phyloP scores from a whole-genome alignment of 345 rosid genomes.

The Eucalyptus tenuipes region DNA sequence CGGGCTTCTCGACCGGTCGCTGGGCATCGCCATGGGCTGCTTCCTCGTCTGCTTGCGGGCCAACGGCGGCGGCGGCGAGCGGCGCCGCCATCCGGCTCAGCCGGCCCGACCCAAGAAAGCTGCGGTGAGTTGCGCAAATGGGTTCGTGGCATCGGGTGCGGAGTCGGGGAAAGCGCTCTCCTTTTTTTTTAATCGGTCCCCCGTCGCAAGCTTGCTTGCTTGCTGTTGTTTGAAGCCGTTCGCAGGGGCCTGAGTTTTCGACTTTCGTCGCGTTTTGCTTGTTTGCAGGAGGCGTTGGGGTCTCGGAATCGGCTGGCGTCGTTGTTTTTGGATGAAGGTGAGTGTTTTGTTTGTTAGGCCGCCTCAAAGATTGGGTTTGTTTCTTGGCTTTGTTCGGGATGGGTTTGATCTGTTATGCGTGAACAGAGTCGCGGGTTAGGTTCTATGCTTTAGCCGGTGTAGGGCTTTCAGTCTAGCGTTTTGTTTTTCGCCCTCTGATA shows the following conservation, averaged over 20 bases:
- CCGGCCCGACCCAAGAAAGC: background rate
- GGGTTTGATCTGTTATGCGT: background rate
- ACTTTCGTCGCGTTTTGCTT: too few species aligned
- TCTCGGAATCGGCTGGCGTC: constrained; percentile 54
- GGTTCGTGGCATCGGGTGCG: background rate
- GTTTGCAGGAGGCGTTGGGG: constrained; percentile 26
- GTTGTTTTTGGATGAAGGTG: constrained; percentile 62
- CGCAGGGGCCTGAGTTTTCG: background rate
- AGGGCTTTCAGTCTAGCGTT: background rate
- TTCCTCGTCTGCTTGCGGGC: constrained; percentile 65
- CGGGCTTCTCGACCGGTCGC: background rate
- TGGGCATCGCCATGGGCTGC: constrained; percentile 61
- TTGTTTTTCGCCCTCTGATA: background rate
- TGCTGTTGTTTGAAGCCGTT: background rate
- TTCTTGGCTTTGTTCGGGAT: background rate
- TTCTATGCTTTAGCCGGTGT: background rate
- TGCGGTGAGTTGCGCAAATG: constrained; percentile 6
- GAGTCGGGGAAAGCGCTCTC: background rate
- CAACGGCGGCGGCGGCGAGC: constrained; percentile 16
- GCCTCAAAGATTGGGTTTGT: background rate
- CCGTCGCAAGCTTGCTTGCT: background rate
- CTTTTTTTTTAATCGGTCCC: background rate
- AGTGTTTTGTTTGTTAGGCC: background rate
- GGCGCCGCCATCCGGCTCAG: constrained; percentile 12
- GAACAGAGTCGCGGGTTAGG: background rate